Percentiles rank a stretch among this genome's conserved stretches.
phyloP scores from a whole-genome alignment of 2,329 filamentous ascomycete species.

The Chrysoporthe deuterocubensis region DNA sequence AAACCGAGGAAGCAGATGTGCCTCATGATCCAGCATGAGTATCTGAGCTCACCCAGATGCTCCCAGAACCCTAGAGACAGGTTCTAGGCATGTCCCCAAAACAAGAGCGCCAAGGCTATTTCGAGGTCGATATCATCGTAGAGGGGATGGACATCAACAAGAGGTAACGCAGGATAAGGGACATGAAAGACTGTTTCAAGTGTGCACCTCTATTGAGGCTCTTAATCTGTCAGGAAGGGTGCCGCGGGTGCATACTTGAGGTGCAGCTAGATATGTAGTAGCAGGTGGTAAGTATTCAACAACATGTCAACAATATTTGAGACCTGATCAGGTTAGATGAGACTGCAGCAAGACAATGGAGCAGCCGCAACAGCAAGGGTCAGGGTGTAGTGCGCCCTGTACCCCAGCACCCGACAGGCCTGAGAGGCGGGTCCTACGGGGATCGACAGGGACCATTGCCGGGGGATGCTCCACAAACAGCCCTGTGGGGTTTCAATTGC shows the following conservation, averaged over 20 bases:
- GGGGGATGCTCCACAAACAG: conserved; percentile 7
- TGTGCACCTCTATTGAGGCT: background rate
- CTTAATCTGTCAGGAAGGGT: background rate
- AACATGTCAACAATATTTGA: background rate
- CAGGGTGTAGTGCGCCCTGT: background rate
- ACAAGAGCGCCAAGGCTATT: too few relatives aligned
- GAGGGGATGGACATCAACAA: background rate
- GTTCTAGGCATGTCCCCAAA: too few relatives aligned
- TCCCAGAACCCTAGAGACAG: too few relatives aligned
- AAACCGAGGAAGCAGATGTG: too few relatives aligned
- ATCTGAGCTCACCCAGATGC: too few relatives aligned
- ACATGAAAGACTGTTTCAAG: background rate
- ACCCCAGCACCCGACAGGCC: background rate
- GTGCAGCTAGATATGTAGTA: background rate
- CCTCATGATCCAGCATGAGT: too few relatives aligned
- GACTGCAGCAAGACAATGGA: background rate
- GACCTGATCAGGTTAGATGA: conserved; percentile 3
- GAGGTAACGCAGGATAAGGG: background rate
- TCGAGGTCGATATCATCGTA: too few relatives aligned
- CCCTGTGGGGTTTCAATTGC: conserved; percentile 11
- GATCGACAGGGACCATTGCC: conserved; percentile 11
- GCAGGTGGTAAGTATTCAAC: background rate
- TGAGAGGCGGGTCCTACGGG: conserved; percentile 3
- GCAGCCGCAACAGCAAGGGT: background rate
- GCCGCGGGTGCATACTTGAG: background rate